Conservation (phyloP, 768 basidiomycete species). For the Fomitopsis serialis region DNA sequence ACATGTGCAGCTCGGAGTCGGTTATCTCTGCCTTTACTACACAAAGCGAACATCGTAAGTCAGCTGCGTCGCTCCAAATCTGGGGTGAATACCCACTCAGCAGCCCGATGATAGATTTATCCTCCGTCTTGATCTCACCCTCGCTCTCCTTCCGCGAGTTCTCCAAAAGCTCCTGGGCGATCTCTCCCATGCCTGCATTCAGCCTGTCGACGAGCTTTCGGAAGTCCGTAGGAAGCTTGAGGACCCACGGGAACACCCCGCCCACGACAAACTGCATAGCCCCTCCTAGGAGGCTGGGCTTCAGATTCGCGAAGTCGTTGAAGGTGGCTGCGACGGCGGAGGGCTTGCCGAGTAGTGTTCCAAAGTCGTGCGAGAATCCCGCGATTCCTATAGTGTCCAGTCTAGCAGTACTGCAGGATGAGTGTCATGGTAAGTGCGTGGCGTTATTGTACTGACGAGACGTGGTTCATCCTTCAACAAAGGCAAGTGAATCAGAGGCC, state of each 20-base stretch:
- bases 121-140: conserved; percentile 15
- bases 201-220: conserved; percentile 19
- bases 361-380: conserved; percentile 55
- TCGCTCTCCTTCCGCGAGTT: conserved; percentile 26
- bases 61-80: not conserved
- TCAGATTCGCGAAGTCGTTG: conserved; percentile 14
- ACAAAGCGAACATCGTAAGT: not conserved
- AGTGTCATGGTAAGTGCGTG: not conserved
- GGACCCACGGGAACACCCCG: conserved; percentile 24
- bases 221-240: conserved; percentile 28
- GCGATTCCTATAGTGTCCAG: conserved; percentile 55
- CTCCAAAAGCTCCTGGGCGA: conserved; percentile 28
- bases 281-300: conserved; percentile 2
- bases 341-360: conserved; percentile 41
- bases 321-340: conserved; percentile 29
- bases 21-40: conserved; percentile 32
- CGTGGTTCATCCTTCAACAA: conserved; percentile 37
- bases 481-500: not conserved
- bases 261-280: conserved; percentile 20
- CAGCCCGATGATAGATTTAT: conserved; percentile 33
- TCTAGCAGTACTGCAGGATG: conserved; percentile 20
- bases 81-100: conserved; percentile 26
- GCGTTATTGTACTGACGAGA: conserved; percentile 29
- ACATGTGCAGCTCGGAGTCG: conserved; percentile 25
- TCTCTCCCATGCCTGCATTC: conserved; percentile 25